Evolutionary conservation across 2,329 filamentous ascomycete genomes (phyloP), one percentile per base, ranked within the genome.

Genomic region (Madurella mycetomatis): DNA sequence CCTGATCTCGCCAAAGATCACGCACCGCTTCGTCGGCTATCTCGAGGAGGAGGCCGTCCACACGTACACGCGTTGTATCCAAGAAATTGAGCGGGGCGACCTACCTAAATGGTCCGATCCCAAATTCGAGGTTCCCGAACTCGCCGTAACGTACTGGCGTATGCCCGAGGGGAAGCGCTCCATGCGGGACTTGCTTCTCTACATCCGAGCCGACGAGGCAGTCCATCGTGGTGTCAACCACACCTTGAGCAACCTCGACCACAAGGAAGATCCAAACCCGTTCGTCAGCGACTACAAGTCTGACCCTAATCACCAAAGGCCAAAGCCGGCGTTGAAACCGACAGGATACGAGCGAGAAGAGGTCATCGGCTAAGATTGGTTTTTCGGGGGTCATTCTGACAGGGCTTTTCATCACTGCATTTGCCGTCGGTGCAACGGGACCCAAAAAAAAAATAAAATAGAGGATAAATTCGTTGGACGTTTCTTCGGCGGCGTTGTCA

Each of bases 11-110:
- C 92, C 94, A 7, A 84, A 86, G 57, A 92, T 90, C 59, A 92
- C 89, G 66, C 94, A 99, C 71, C 87, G 94, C 43, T 97, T 99
- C 70, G 92, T 97, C 50, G 94, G 92, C 1, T 97, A 97, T 65
- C 83, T 99, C 12, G 94, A 99, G 72, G 94, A 99, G 70, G 94
- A 99, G 72, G 94, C 94, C 9, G 92, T 97, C 1, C 82, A 95
- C 67, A 99, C 94, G 0, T 99, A 99, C 75, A 94, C 90, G 0
- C 85, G 91, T 47, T 89, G 90, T 57, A 88, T 97, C 64, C 78
- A 84, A 61, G 94, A 97, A 66, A 81, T 99, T 19, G 92, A 97
- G 55, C 79, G 81, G 2, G 92, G 92, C n/a, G 81, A 83, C 55
- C 75, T 96, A 13, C 91, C 92, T 0, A 84, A 84, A 63, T 99